Base-by-base conservation (phyloP, 208 protist species). In the Trypanosoma lewisi region DNA sequence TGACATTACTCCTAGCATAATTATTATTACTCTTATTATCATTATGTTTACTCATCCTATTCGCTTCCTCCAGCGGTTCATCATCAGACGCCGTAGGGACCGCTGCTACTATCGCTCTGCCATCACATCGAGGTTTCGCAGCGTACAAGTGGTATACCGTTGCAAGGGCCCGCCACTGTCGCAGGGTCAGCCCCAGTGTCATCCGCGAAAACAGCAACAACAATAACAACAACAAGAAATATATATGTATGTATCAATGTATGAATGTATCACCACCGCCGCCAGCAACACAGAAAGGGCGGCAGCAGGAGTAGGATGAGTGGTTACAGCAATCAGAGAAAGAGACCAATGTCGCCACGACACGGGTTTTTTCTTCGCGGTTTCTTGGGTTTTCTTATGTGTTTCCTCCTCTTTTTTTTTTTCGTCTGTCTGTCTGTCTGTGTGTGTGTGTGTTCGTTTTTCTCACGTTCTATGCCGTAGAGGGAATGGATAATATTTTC, bases 131-230 rank as follows among this genome's bases (percentile, higher is more conserved):
- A 0, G 21, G 12, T 1, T 6, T 52, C 31, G 27, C 37, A 9
- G 31, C 51, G 51, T 72, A 72, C 50, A 72, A 57, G 39, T 58
- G 59, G 48, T 74, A 68, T 21, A 74, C 51, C 2, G 41, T 56
- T n/a, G 68, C 60, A 44, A 68, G 21, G 11, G 62, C 68, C 11
- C 60, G 59, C 61, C 68, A 68, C 47, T 74, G 68, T 4, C 59
- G 48, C 48, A 53, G 39, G 11, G 55, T 47, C 16, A 69, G 34
- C 0, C 31, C 14, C 34, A 37, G 33, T 6, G 25, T 19, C 58
- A 65, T 65, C 14, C 9, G 8, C 5, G 21, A n/a, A 23, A 27
- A 23, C 1, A 44, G 9, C n/a, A 8, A 19, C 53, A 58, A 39
- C 2, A 27, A 39, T 4, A 1, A 44, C 9, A 58, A 44, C 39